A percentile compares a stretch with the other conserved stretches of the same genome.
These are phyloP conservation scores for Pseudophaeomoniella oleicola DNA, from an alignment of 2,329 filamentous ascomycete species.

Conservation along the genomic window DNA sequence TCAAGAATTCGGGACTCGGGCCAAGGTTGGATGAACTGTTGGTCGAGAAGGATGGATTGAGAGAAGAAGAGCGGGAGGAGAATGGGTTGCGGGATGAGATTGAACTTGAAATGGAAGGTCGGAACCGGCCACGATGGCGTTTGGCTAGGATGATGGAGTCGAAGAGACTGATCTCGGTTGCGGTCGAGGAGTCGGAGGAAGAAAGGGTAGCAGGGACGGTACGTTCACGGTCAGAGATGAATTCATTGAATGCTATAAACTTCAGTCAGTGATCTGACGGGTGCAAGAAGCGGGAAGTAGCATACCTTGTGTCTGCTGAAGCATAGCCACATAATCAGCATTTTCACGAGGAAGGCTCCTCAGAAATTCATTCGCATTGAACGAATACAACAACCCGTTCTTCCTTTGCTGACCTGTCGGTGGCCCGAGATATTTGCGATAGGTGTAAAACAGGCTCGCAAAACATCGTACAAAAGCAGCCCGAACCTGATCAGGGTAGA, in stretches of 20 bases:
- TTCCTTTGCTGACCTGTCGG: slow-evolving; percentile 48
- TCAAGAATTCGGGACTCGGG: slow-evolving; percentile 40
- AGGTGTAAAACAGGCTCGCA: slow-evolving; percentile 54
- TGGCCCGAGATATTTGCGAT: slow-evolving; percentile 47
- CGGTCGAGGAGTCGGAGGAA: slow-evolving; percentile 20
- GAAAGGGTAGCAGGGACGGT: slow-evolving; percentile 14
- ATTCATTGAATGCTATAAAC: slow-evolving; percentile 42
- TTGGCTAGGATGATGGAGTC: slow-evolving; percentile 52
- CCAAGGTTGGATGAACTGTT: slow-evolving; percentile 21
- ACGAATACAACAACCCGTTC: slow-evolving; percentile 46
- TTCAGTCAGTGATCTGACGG: slow-evolving; percentile 6
- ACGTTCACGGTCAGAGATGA: slow-evolving; percentile 48
- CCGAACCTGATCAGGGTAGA: slow-evolving; percentile 51
- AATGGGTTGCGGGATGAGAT: slow-evolving; percentile 29
- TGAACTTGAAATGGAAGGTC: slow-evolving; percentile 14
- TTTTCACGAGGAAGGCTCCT: slow-evolving; percentile 50
- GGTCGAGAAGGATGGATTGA: slow-evolving; percentile 1
- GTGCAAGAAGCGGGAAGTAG: neutral
- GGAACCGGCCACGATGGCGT: slow-evolving; percentile 42
- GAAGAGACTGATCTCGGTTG: slow-evolving; percentile 45
- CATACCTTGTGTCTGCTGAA: slow-evolving; percentile 49
- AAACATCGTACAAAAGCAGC: slow-evolving; percentile 57
- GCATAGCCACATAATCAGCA: slow-evolving; percentile 45
- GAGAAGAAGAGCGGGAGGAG: neutral
- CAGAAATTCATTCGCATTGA: slow-evolving; percentile 53